Evolutionary conservation across 257 asterid genomes (phyloP).

Genomic region (Asclepias syriaca): DNA sequence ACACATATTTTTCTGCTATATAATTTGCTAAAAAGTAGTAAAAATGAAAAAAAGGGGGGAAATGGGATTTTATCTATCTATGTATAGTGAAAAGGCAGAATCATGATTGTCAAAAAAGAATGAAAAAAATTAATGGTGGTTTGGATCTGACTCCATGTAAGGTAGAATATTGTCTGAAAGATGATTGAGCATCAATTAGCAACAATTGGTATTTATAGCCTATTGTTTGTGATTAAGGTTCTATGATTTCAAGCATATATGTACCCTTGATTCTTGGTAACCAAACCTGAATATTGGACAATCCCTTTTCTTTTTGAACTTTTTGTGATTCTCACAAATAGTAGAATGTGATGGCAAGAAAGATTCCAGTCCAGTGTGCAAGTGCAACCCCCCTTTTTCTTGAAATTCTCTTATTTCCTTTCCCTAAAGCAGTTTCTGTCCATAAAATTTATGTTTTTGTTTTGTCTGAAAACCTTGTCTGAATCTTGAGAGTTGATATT

Average conservation of each 20-base stretch:
- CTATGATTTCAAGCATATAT: not conserved
- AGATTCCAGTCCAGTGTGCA: not conserved
- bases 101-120: not conserved
- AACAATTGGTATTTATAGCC: constrained; percentile 2
- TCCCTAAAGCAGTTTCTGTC: not conserved
- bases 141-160: constrained; percentile 8
- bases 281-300: not conserved
- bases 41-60: too few species aligned
- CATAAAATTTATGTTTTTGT: not conserved
- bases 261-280: not conserved
- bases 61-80: too few species aligned
- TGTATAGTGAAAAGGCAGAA: not conserved
- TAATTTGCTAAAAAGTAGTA: too few species aligned
- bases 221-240: too few species aligned
- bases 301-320: not conserved
- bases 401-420: not conserved
- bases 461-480: too few species aligned
- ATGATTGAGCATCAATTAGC: not conserved
- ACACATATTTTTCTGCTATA: too few species aligned
- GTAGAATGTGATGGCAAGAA: too few species aligned
- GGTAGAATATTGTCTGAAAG: constrained; percentile 1
- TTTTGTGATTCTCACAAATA: not conserved
- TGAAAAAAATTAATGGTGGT: not conserved
- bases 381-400: too few species aligned
- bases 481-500: too few species aligned